Conservation (phyloP, 306 rosid genomes). For the Lagenaria siceraria region DNA sequence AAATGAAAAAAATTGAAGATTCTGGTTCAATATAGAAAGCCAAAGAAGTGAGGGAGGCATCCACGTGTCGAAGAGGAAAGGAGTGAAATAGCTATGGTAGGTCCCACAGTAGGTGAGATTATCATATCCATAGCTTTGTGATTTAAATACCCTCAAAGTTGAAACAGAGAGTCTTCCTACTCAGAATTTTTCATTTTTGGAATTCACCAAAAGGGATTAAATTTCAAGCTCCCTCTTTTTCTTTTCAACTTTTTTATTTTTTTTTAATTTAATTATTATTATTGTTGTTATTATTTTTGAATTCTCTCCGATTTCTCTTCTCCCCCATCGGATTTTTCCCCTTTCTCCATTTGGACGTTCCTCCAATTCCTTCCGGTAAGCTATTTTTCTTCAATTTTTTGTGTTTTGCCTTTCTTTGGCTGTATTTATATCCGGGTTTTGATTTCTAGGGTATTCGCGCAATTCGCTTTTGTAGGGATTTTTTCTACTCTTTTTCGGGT, state of each 20-base stretch:
- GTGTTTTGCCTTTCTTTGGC: not conserved
- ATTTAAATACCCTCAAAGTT: not conserved
- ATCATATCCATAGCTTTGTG: conserved; percentile 4
- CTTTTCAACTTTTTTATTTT: not conserved
- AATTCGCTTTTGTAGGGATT: not conserved
- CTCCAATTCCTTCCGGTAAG: not conserved
- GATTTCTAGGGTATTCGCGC: conserved; percentile 1
- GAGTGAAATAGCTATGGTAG: not conserved
- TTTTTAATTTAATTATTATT: not conserved
- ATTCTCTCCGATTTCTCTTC: not conserved
- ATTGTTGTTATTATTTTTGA: not conserved
- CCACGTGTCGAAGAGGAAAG: not conserved
- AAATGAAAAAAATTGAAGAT: not conserved
- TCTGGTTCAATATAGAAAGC: not conserved
- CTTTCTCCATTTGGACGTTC: not conserved
- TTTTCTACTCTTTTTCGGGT: not conserved
- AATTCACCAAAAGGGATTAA: not conserved
- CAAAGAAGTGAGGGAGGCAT: not conserved
- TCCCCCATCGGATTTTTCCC: not conserved
- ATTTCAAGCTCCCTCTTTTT: not conserved
- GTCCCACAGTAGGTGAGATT: conserved; percentile 1
- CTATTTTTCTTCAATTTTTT: not conserved
- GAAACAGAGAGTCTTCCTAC: not conserved
- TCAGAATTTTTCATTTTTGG: not conserved
- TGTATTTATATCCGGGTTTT: not conserved